Percentiles rank a stretch among this genome's conserved stretches.
Conservation (phyloP, 192 early-diverging fungal species). For the Entrophospora sp. region DNA sequence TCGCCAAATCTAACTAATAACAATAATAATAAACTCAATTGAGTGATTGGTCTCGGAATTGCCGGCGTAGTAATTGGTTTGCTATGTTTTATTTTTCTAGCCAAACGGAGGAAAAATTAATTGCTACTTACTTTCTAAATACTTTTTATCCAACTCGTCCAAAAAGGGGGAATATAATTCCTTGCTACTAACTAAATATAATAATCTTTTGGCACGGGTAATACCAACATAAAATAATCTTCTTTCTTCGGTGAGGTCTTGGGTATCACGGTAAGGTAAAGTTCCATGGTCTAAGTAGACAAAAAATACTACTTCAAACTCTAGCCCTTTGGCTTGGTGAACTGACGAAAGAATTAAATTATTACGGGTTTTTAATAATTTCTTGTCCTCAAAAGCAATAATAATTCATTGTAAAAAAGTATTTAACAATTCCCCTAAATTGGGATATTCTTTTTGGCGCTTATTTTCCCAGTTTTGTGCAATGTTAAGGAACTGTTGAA, state of each 20-base stretch:
- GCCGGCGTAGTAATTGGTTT: no score
- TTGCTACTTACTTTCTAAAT: not conserved
- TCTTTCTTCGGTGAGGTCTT: not conserved
- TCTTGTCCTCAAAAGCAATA: slow-evolving; percentile 5
- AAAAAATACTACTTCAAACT: slow-evolving; percentile 14
- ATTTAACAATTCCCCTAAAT: not conserved
- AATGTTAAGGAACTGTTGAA: not conserved
- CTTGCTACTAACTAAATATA: not conserved
- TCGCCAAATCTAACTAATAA: no score
- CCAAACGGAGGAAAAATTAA: no score
- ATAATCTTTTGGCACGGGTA: not conserved
- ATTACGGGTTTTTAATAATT: not conserved
- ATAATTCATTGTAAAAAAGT: not conserved
- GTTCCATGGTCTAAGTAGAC: slow-evolving; percentile 2
- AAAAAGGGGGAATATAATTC: slow-evolving; percentile 4
- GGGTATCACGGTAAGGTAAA: not conserved
- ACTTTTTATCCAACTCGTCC: not conserved
- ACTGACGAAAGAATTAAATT: slow-evolving; percentile 4
- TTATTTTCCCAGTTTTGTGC: slow-evolving; percentile 2
- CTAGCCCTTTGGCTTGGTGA: not conserved
- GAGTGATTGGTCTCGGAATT: no score
- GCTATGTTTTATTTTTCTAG: no score
- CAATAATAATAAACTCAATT: no score
- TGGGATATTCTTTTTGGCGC: not conserved
- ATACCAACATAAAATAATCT: not conserved